A percentile compares a stretch with the other conserved stretches of the same genome.
Conservation (phyloP, 257 asterid genomes). For the Solanum pennellii region DNA sequence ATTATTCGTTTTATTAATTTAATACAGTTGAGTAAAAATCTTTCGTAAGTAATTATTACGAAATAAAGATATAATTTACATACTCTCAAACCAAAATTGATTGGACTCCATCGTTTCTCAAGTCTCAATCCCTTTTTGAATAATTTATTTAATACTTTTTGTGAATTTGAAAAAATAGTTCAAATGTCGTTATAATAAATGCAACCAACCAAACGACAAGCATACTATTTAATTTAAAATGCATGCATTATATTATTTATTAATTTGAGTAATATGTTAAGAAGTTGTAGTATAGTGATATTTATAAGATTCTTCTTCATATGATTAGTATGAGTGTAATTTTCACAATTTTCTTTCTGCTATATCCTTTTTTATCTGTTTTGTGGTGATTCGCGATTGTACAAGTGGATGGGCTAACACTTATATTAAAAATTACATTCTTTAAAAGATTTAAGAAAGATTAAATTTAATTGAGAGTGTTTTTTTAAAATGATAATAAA, state of each 20-base stretch:
- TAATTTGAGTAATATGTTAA: neutral
- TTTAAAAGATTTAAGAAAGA: neutral
- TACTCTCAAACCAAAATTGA: neutral
- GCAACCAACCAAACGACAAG: neutral
- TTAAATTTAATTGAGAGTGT: neutral
- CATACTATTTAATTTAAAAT: neutral
- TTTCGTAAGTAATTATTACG: too few relatives aligned
- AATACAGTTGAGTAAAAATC: fast-evolving
- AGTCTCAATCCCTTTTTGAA: neutral
- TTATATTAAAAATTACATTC: neutral
- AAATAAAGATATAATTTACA: too few relatives aligned
- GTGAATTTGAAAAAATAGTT: neutral
- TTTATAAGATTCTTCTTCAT: neutral
- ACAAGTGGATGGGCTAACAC: neutral
- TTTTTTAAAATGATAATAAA: neutral
- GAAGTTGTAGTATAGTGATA: neutral
- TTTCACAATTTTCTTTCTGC: neutral
- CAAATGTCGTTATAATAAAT: neutral
- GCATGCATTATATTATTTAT: neutral
- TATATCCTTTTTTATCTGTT: neutral
- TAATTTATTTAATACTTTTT: neutral
- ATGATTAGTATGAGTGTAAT: neutral
- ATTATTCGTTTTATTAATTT: too few relatives aligned
- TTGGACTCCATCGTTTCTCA: neutral
- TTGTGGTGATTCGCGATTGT: neutral